Conservation (phyloP, 2,329 filamentous ascomycete genomes). For the Sporothrix protearum region DNA sequence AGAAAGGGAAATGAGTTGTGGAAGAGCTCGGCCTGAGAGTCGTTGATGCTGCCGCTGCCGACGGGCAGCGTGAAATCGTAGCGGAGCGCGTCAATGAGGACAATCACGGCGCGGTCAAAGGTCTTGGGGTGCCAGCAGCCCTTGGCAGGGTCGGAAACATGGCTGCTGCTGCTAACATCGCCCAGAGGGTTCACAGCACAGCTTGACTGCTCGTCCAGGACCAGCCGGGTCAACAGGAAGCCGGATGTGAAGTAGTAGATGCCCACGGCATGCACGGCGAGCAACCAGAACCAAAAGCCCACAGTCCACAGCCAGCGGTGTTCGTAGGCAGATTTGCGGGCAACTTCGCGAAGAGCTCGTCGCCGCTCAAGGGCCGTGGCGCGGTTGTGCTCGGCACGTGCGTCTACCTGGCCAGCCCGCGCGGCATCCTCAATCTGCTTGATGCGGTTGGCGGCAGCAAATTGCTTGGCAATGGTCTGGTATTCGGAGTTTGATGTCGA, state of each 20-base stretch:
- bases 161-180: conserved; percentile 31
- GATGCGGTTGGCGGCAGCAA: conserved; percentile 50
- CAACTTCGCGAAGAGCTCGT: conserved; percentile 47
- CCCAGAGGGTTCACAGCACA: conserved; percentile 67
- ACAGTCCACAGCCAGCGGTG: conserved; percentile 56
- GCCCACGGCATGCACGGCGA: conserved; percentile 72
- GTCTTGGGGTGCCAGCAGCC: conserved; percentile 97
- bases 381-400: conserved; percentile 25
- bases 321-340: conserved; percentile 50
- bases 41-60: conserved; percentile 40
- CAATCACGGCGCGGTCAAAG: conserved; percentile 85
- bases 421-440: conserved; percentile 43
- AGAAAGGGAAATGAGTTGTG: conserved; percentile 86
- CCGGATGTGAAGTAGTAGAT: conserved; percentile 92
- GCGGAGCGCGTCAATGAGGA: conserved; percentile 87
- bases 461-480: conserved; percentile 52
- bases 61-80: conserved; percentile 96
- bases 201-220: conserved; percentile 71
- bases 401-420: conserved; percentile 34
- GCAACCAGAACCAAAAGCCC: conserved; percentile 66
- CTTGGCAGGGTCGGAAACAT: conserved; percentile 46
- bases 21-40: conserved; percentile 48
- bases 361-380: conserved; percentile 43
- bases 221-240: conserved; percentile 83
- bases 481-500: conserved; percentile 41